Evolutionary conservation across 768 basidiomycete genomes (phyloP).

Genomic region (Pulveroboletus sp.): DNA sequence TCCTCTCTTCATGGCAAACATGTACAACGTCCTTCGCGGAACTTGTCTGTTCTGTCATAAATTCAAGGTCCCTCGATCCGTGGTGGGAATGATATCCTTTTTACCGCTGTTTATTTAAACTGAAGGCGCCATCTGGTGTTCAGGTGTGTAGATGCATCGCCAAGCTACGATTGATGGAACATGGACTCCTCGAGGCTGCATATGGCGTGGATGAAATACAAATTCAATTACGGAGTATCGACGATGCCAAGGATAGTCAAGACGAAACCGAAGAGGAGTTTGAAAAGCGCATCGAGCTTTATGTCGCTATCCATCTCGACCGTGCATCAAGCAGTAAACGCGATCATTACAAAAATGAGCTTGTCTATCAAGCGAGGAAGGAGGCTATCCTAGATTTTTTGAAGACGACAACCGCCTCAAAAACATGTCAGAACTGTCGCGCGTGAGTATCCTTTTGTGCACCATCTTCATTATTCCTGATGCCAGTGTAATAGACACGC

Average conservation of each 20-base stretch:
- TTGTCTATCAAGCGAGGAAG: conserved; percentile 86
- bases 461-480: conserved; percentile 5
- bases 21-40: conserved; percentile 82
- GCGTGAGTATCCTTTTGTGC: conserved; percentile 56
- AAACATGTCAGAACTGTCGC: conserved; percentile 81
- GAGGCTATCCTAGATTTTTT: conserved; percentile 80
- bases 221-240: conserved; percentile 34
- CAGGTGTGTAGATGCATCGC: conserved; percentile 83
- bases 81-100: conserved; percentile 45
- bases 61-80: conserved; percentile 77
- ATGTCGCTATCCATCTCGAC: conserved; percentile 51
- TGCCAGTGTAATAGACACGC: conserved; percentile 47
- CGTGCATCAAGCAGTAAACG: conserved; percentile 54
- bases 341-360: conserved; percentile 85
- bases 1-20: conserved; percentile 91
- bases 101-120: not conserved
- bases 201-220: conserved; percentile 70
- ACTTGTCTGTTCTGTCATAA: conserved; percentile 93
- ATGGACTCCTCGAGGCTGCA: conserved; percentile 83
- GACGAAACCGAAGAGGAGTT: conserved; percentile 64
- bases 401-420: conserved; percentile 57
- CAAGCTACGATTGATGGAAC: conserved; percentile 84
- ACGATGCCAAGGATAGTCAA: conserved; percentile 38
- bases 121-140: conserved; percentile 8
- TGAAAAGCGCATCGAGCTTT: conserved; percentile 60